These are phyloP conservation scores for Acanthamoeba healyi DNA, from an alignment of 208 protist genomes.

Conservation along the genomic window DNA sequence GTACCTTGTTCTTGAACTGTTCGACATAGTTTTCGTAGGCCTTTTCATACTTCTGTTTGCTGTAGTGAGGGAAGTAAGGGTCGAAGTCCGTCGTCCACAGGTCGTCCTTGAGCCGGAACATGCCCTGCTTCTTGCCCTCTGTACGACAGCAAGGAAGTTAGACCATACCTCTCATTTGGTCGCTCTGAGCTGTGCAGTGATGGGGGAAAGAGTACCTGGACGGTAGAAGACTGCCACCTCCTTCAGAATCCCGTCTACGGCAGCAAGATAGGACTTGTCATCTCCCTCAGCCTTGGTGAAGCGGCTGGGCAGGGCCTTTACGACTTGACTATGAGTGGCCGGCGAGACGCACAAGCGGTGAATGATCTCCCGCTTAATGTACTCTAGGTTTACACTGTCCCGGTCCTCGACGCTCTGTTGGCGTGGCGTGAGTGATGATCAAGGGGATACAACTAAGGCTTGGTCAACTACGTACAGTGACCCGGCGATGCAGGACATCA, in stretches of 20 bases:
- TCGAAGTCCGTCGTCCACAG: conserved; percentile 15
- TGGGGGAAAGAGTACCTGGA: not conserved
- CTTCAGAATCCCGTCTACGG: conserved; percentile 18
- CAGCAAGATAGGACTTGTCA: conserved; percentile 29
- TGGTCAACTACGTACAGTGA: not conserved
- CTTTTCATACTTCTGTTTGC: not conserved
- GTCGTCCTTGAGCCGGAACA: conserved; percentile 37
- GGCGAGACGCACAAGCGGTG: conserved; percentile 17
- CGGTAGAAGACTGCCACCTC: conserved; percentile 60
- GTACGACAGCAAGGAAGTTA: not conserved
- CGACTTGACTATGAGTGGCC: conserved; percentile 43
- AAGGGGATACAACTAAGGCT: too few species aligned
- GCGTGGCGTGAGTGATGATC: not conserved
- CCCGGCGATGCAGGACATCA: not conserved
- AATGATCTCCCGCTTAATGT: conserved; percentile 56
- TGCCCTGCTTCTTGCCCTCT: conserved; percentile 70
- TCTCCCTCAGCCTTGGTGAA: conserved; percentile 35
- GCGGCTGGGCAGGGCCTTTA: conserved; percentile 41
- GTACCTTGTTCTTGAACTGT: conserved; percentile 57
- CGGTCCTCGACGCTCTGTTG: conserved; percentile 27
- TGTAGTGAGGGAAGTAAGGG: conserved; percentile 54
- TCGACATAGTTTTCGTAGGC: conserved; percentile 52
- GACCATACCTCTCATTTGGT: too few species aligned
- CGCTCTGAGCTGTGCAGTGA: not conserved
- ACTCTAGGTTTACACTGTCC: not conserved